These are phyloP conservation scores for Hydnomerulius pinastri DNA, from an alignment of 768 basidiomycete species.

Conservation along the genomic window DNA sequence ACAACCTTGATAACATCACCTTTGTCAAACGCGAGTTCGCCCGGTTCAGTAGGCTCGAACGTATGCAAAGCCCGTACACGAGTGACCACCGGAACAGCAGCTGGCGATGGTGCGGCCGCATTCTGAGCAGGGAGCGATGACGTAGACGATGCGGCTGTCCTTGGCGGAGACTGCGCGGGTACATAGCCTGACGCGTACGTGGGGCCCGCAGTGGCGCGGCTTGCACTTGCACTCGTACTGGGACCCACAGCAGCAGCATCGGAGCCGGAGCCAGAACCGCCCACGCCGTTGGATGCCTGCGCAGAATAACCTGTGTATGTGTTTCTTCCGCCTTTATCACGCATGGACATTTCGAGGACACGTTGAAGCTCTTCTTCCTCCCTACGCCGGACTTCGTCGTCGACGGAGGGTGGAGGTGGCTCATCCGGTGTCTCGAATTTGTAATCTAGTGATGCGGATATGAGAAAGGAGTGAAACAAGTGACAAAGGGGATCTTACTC, in stretches of 20 bases:
- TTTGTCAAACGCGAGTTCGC: slow-evolving; percentile 88
- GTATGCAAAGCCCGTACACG: slow-evolving; percentile 88
- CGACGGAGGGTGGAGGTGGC: slow-evolving; percentile 65
- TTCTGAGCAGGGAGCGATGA: slow-evolving; percentile 27
- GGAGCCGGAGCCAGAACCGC: slow-evolving; percentile 30
- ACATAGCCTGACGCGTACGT: slow-evolving; percentile 56
- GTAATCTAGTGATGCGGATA: slow-evolving; percentile 48
- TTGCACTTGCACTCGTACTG: slow-evolving; percentile 24
- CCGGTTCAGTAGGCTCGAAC: slow-evolving; percentile 84
- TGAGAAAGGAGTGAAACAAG: slow-evolving; percentile 12
- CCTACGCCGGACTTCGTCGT: slow-evolving; percentile 76
- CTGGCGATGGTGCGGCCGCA: slow-evolving; percentile 13
- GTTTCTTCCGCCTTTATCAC: slow-evolving; percentile 80
- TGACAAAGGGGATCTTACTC: slow-evolving; percentile 47
- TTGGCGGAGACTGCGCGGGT: slow-evolving; percentile 54
- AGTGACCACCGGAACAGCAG: slow-evolving; percentile 53
- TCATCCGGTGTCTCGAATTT: slow-evolving; percentile 68
- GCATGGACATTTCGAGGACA: slow-evolving; percentile 90
- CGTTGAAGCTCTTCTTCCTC: slow-evolving; percentile 96
- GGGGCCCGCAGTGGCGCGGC: slow-evolving; percentile 26
- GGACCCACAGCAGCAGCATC: slow-evolving; percentile 26
- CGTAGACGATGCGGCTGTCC: slow-evolving; percentile 26
- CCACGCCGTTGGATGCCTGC: slow-evolving; percentile 37
- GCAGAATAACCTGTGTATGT: slow-evolving; percentile 52
- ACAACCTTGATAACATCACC: slow-evolving; percentile 96